These are phyloP conservation scores for Aspergillus incahuasiensis DNA, from an alignment of 495 filamentous ascomycete genomes.

Conservation along the genomic window DNA sequence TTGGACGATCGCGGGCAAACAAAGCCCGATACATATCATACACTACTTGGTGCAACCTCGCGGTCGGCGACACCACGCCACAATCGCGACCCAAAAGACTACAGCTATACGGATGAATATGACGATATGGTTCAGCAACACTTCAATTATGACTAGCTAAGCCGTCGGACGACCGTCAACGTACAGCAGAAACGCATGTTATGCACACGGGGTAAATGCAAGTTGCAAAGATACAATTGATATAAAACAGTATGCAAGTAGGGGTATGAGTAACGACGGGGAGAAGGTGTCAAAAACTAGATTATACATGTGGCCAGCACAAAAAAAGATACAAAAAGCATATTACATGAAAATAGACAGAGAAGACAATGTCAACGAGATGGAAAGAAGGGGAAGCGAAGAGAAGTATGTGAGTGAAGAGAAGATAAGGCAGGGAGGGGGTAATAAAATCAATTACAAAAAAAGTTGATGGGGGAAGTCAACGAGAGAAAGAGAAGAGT, in stretches of 20 bases:
- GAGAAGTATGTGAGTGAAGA: slow-evolving; percentile 22
- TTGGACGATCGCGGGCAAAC: not conserved
- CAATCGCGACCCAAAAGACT: not conserved
- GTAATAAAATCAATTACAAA: slow-evolving; percentile 5
- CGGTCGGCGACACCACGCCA: too few species aligned
- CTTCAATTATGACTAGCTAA: slow-evolving; percentile 24
- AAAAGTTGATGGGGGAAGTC: not conserved
- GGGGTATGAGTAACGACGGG: slow-evolving; percentile 31
- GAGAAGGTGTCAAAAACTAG: slow-evolving; percentile 22
- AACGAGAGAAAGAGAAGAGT: not conserved
- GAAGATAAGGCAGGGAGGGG: slow-evolving; percentile 8
- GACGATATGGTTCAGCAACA: slow-evolving; percentile 6
- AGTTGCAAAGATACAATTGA: slow-evolving; percentile 19
- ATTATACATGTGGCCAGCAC: slow-evolving; percentile 32
- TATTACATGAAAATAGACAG: slow-evolving; percentile 8
- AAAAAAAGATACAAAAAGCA: slow-evolving; percentile 4
- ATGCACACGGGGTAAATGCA: slow-evolving; percentile 18
- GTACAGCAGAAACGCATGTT: slow-evolving; percentile 14
- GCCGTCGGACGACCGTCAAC: slow-evolving; percentile 14
- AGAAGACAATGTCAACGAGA: slow-evolving; percentile 17
- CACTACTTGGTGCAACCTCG: too few species aligned
- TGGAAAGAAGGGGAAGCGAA: slow-evolving; percentile 5
- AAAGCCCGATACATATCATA: too few species aligned
- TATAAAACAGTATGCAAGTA: slow-evolving; percentile 19
- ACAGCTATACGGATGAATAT: not conserved